These are phyloP conservation scores for Chionographis japonica DNA, from an alignment of 106 monocot genomes.

Conservation along the genomic window DNA sequence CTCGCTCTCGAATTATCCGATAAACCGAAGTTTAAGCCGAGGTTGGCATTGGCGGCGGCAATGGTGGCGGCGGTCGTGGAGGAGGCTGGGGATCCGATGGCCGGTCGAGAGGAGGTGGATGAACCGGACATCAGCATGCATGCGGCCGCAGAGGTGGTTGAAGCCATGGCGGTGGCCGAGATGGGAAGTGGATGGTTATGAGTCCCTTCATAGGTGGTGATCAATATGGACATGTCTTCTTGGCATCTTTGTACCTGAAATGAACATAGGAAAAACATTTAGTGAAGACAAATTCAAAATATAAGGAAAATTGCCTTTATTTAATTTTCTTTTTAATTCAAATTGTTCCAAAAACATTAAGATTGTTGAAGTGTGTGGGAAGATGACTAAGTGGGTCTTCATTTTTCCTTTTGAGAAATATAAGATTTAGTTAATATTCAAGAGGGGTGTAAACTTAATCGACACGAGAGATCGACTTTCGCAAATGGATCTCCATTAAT, in stretches of 20 bases:
- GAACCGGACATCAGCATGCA: slow-evolving; percentile 40
- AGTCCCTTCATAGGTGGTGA: slow-evolving; percentile 48
- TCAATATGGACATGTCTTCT: slow-evolving; percentile 50
- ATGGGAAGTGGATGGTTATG: slow-evolving; percentile 44
- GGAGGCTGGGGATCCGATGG: background rate
- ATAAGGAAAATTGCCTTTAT: too few relatives aligned
- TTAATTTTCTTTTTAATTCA: too few relatives aligned
- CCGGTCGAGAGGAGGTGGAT: slow-evolving; percentile 9
- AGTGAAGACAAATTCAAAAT: background rate
- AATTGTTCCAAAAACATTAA: too few relatives aligned
- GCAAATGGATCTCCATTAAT: too few relatives aligned
- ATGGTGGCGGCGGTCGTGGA: too few relatives aligned
- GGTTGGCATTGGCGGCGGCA: too few relatives aligned
- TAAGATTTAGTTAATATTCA: too few relatives aligned
- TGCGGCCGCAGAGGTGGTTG: slow-evolving; percentile 43
- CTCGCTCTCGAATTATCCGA: slow-evolving; percentile 11
- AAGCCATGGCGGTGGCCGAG: slow-evolving; percentile 48
- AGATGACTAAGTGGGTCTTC: too few relatives aligned
- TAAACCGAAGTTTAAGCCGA: slow-evolving; percentile 28
- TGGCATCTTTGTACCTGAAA: slow-evolving; percentile 43
- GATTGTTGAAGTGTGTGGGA: too few relatives aligned
- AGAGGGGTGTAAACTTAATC: too few relatives aligned
- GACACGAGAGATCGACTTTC: too few relatives aligned
- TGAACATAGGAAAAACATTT: background rate
- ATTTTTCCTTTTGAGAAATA: too few relatives aligned